Percentiles rank a stretch among this genome's conserved stretches.
phyloP scores from a whole-genome alignment of 805 yeast genomes.

The Yamadazyma philogaea region DNA sequence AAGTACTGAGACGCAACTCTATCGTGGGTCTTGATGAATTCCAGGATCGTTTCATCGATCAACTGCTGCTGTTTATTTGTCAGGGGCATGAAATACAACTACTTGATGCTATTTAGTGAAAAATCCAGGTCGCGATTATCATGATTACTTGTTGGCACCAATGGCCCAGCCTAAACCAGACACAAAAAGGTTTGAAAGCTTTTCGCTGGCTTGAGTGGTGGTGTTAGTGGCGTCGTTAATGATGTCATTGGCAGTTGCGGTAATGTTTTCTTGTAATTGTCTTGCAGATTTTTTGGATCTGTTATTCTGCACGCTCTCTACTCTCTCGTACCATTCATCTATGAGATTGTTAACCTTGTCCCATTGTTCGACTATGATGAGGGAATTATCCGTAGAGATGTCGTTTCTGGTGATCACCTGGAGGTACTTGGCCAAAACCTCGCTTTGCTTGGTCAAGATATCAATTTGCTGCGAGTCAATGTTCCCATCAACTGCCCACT shows the following conservation, averaged over 20 bases:
- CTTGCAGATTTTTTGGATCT: slow-evolving; percentile 5
- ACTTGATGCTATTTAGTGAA: slow-evolving; percentile 13
- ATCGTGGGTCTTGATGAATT: slow-evolving; percentile 31
- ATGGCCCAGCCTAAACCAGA: slow-evolving; percentile 64
- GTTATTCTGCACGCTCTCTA: slow-evolving; percentile 3
- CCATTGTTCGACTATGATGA: slow-evolving; percentile 63
- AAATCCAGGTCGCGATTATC: slow-evolving; percentile 7
- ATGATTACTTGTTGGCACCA: slow-evolving; percentile 43
- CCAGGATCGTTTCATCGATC: slow-evolving; percentile 29
- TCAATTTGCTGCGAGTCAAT: slow-evolving; percentile 16
- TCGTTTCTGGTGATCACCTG: slow-evolving; percentile 25
- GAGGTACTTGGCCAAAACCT: slow-evolving; percentile 51
- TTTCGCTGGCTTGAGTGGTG: slow-evolving; percentile 40
- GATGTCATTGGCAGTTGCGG: slow-evolving; percentile 23
- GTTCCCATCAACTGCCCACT: slow-evolving; percentile 21
- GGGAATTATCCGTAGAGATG: slow-evolving; percentile 49
- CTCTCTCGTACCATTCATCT: slow-evolving; percentile 6
- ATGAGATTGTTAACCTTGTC: slow-evolving; percentile 37
- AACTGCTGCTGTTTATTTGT: slow-evolving; percentile 31
- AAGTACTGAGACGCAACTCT: slow-evolving; percentile 31
- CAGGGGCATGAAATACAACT: slow-evolving; percentile 17
- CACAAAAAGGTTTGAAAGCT: slow-evolving; percentile 48
- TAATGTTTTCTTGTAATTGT: slow-evolving; percentile 9
- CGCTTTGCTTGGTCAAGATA: slow-evolving; percentile 47
- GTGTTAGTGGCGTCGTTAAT: slow-evolving; percentile 30